Evolutionary conservation across 768 basidiomycete species (phyloP), one percentile per base, ranked within the genome.

Genomic region (Clavaria fumosa): DNA sequence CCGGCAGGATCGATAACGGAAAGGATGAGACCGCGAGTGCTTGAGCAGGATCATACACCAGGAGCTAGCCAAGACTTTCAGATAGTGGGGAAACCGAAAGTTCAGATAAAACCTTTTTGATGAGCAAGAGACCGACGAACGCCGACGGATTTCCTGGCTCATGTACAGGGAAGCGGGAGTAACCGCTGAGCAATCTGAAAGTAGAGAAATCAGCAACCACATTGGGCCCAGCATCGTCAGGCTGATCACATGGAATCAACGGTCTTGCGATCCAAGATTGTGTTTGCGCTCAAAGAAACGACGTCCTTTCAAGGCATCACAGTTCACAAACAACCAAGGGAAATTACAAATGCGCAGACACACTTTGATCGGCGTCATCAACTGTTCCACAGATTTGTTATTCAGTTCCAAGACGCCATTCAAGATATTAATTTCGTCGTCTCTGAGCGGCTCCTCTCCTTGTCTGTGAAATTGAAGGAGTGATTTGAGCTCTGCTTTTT

Each of bases 81-180:
- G n/a, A 31, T 15, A 20, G 21, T 11, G 37, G 11, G 11, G 23
- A 40, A 37, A 15, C 40, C 47, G 37, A 14, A 28, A 21, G 26
- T 37, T 11, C 31, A 45, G 39, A 4, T 32, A 46, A n/a, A 31
- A 78, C 82, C 67, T 79, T 78, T 51, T 90, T 91, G 34, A 90
- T 69, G 15, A 90, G 69, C 1, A 95, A 62, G 39, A 93, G 66
- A 0, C 91, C 89, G 5, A 80, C 55, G 52, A 90, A 95, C 6
- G 80, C 65, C 7, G 69, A 50, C 6, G 74, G 69, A 28, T 80
- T 67, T 3, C 69, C 71, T 2, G 78, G 67, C 42, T 75, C 72
- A 49, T 93, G 85, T 0, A 97, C 70, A 0, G 91, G 91, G 50
- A 97, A 84, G 14, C 91, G 76, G 1, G 89, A 91, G 53, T 93